These are phyloP conservation scores for Penicillium fimorum DNA, from an alignment of 495 filamentous ascomycete species.

Conservation along the genomic window DNA sequence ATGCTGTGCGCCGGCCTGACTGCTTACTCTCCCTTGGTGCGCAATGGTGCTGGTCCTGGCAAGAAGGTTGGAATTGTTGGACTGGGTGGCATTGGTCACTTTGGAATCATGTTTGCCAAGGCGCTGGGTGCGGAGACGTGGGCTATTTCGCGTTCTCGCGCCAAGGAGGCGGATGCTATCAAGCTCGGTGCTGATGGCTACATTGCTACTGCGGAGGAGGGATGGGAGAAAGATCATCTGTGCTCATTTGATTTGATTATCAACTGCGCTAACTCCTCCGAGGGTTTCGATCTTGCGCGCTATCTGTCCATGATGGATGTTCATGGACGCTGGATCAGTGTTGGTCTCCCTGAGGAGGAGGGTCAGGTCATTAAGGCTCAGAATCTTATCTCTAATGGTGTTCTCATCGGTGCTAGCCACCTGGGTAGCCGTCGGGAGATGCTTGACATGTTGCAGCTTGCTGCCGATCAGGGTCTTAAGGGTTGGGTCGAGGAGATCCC, in stretches of 20 bases:
- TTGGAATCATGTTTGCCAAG: slow-evolving; percentile 68
- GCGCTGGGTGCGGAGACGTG: slow-evolving; percentile 69
- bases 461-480: slow-evolving; percentile 76
- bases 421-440: slow-evolving; percentile 80
- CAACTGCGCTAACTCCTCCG: slow-evolving; percentile 67
- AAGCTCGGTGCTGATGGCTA: slow-evolving; percentile 74
- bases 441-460: slow-evolving; percentile 77
- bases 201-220: slow-evolving; percentile 63
- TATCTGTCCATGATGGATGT: slow-evolving; percentile 81
- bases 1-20: slow-evolving; percentile 92
- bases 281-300: slow-evolving; percentile 64
- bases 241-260: slow-evolving; percentile 74
- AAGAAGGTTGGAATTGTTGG: slow-evolving; percentile 81
- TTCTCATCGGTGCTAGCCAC: slow-evolving; percentile 77
- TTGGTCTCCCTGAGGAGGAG: slow-evolving; percentile 81
- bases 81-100: slow-evolving; percentile 74
- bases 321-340: slow-evolving; percentile 77
- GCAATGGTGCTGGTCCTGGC: slow-evolving; percentile 70
- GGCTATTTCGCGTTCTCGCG: slow-evolving; percentile 65
- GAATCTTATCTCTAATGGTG: slow-evolving; percentile 73
- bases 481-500: slow-evolving; percentile 77
- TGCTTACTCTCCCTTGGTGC: slow-evolving; percentile 72
- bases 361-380: slow-evolving; percentile 72
- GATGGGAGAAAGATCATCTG: slow-evolving; percentile 54
- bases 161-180: slow-evolving; percentile 66